Evolutionary conservation across 1,284 basidiomycete genomes (phyloP).

Genomic region (Ceratobasidium sp.): DNA sequence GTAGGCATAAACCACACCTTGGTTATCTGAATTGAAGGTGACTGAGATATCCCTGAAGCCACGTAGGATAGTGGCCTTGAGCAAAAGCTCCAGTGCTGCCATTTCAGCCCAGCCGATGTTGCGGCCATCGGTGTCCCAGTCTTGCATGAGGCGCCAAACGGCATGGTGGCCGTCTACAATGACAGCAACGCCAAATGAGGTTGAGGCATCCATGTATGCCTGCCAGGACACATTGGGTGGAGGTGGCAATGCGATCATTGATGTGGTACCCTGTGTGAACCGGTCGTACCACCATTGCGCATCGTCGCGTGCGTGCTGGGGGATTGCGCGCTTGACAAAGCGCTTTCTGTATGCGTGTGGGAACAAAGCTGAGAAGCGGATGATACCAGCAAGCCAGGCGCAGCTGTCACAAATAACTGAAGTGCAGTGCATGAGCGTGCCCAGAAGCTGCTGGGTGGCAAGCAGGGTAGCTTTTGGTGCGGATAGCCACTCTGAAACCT

Average conservation of each 20-base stretch:
- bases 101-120: constrained; percentile 46
- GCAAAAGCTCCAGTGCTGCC: constrained; percentile 54
- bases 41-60: constrained; percentile 46
- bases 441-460: constrained; percentile 5
- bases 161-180: neutral
- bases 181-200: constrained; percentile 19
- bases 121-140: constrained; percentile 32
- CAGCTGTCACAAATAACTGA: neutral
- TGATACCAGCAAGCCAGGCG: neutral
- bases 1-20: constrained; percentile 56
- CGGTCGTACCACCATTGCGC: neutral
- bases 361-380: constrained; percentile 6
- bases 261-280: neutral
- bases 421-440: constrained; percentile 31
- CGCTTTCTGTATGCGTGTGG: neutral
- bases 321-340: neutral
- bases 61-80: constrained; percentile 40
- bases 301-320: neutral
- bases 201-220: constrained; percentile 3
- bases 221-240: neutral
- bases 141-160: constrained; percentile 13
- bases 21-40: constrained; percentile 56
- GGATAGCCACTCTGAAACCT: neutral
- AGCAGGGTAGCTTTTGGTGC: neutral
- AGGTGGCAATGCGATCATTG: neutral